Evolutionary conservation across 805 yeast genomes (phyloP).

Genomic region (Spathaspora passalidarum): DNA sequence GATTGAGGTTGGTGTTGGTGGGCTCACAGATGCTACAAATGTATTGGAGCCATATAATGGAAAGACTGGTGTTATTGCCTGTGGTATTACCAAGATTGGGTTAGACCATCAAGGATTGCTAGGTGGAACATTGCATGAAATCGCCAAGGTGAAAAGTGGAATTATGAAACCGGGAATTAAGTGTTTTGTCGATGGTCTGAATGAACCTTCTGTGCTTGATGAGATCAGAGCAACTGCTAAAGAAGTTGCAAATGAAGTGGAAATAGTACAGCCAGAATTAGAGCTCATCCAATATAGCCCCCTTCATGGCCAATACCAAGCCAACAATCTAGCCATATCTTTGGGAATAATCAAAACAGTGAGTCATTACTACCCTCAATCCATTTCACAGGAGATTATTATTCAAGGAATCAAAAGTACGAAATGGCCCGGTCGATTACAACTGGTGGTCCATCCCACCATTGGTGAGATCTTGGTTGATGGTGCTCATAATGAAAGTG

Average conservation of each 20-base stretch:
- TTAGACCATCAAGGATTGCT: slow-evolving; percentile 79
- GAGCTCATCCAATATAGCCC: slow-evolving; percentile 39
- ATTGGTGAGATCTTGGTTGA: slow-evolving; percentile 54
- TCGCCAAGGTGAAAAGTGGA: slow-evolving; percentile 84
- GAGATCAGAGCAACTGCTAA: slow-evolving; percentile 42
- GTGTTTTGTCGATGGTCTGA: slow-evolving; percentile 70
- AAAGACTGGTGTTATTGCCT: slow-evolving; percentile 44
- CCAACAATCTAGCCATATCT: slow-evolving; percentile 67
- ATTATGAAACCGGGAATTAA: slow-evolving; percentile 64
- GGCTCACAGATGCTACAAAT: slow-evolving; percentile 85
- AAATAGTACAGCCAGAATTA: slow-evolving; percentile 14
- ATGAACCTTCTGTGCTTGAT: slow-evolving; percentile 47
- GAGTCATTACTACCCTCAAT: slow-evolving; percentile 15
- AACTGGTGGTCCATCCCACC: slow-evolving; percentile 29
- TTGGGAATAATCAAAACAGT: slow-evolving; percentile 22
- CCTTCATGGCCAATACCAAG: slow-evolving; percentile 71
- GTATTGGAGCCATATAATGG: slow-evolving; percentile 40
- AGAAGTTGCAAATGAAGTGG: slow-evolving; percentile 23
- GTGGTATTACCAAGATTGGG: slow-evolving; percentile 83
- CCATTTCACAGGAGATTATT: slow-evolving; percentile 34
- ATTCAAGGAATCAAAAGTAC: slow-evolving; percentile 52
- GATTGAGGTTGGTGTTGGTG: slow-evolving; percentile 95
- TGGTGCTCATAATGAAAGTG: slow-evolving; percentile 91
- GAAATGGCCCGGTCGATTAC: slow-evolving; percentile 87
- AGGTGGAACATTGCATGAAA: slow-evolving; percentile 62